Conservation (phyloP, 768 basidiomycete species). For the Amanita muscaria region DNA sequence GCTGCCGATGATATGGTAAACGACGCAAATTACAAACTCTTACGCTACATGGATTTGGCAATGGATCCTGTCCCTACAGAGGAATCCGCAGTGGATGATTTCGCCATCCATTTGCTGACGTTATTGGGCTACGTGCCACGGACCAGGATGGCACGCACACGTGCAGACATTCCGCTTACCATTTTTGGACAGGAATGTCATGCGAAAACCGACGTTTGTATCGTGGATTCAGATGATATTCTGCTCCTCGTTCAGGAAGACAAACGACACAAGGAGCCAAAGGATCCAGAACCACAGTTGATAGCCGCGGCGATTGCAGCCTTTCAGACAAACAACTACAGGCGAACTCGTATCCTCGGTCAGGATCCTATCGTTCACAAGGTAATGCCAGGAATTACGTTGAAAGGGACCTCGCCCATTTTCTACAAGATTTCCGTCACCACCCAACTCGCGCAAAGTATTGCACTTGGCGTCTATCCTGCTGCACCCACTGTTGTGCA, state of each 20-base stretch:
- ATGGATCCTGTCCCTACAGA: conserved; percentile 9
- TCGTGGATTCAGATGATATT: conserved; percentile 11
- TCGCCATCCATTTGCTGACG: conserved; percentile 14
- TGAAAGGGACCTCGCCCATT: conserved; percentile 21
- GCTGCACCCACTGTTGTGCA: conserved; percentile 14
- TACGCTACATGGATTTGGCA: conserved; percentile 14
- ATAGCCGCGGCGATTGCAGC: conserved; percentile 17
- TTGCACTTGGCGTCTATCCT: conserved; percentile 15
- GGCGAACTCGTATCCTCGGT: background rate
- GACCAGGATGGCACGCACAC: conserved; percentile 3
- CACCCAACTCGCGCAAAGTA: conserved; percentile 11
- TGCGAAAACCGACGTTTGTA: conserved; percentile 20
- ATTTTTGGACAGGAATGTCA: conserved; percentile 14
- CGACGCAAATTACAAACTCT: conserved; percentile 4
- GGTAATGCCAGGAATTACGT: conserved; percentile 21
- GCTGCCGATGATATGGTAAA: background rate
- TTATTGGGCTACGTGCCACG: background rate
- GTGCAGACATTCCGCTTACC: conserved; percentile 14
- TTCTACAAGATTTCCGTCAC: conserved; percentile 25
- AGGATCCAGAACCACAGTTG: conserved; percentile 12
- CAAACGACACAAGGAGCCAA: conserved; percentile 9
- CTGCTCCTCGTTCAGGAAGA: conserved; percentile 16
- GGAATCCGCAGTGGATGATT: conserved; percentile 20
- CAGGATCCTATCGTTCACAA: conserved; percentile 13
- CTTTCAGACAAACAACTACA: conserved; percentile 19